These are phyloP conservation scores for Lasiosphaeris hirsuta DNA, from an alignment of 495 filamentous ascomycete species.

Conservation along the genomic window DNA sequence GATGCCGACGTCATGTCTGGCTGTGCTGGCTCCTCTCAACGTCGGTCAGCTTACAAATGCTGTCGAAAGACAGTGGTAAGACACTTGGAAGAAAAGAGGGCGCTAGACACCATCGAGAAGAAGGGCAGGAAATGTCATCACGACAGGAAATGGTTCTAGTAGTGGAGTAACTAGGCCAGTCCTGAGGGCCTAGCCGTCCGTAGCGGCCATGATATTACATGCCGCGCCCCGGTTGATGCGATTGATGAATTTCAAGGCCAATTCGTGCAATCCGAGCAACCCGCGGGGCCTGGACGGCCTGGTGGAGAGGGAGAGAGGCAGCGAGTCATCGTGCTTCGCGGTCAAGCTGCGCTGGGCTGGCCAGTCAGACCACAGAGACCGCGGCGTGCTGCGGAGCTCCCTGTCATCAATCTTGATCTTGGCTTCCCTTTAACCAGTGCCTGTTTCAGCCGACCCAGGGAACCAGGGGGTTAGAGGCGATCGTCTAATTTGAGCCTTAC, in stretches of 20 bases:
- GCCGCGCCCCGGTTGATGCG: slow-evolving; percentile 2
- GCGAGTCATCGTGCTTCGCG: too few species aligned
- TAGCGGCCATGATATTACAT: neutral
- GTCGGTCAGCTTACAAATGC: neutral
- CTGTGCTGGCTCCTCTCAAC: slow-evolving; percentile 15
- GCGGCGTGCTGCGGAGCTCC: slow-evolving; percentile 7
- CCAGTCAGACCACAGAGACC: slow-evolving; percentile 1
- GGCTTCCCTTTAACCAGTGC: slow-evolving; percentile 27
- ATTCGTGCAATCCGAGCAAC: too few species aligned
- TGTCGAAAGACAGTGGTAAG: too few species aligned
- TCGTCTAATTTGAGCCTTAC: slow-evolving; percentile 30
- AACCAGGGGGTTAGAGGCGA: slow-evolving; percentile 24
- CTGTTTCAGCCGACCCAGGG: slow-evolving; percentile 31
- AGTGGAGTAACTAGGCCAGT: slow-evolving; percentile 7
- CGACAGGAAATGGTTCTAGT: neutral
- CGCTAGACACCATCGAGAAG: too few species aligned
- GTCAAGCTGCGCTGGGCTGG: neutral
- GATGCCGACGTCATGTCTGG: slow-evolving; percentile 15
- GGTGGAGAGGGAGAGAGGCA: too few species aligned
- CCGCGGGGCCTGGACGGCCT: too few species aligned
- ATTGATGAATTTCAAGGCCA: neutral
- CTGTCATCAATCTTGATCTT: slow-evolving; percentile 26
- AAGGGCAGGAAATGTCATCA: too few species aligned
- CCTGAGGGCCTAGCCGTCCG: slow-evolving; percentile 6
- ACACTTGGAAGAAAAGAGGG: too few species aligned